Base-by-base conservation (phyloP, 805 yeast genomes). In the Yarrowia sp. region DNA sequence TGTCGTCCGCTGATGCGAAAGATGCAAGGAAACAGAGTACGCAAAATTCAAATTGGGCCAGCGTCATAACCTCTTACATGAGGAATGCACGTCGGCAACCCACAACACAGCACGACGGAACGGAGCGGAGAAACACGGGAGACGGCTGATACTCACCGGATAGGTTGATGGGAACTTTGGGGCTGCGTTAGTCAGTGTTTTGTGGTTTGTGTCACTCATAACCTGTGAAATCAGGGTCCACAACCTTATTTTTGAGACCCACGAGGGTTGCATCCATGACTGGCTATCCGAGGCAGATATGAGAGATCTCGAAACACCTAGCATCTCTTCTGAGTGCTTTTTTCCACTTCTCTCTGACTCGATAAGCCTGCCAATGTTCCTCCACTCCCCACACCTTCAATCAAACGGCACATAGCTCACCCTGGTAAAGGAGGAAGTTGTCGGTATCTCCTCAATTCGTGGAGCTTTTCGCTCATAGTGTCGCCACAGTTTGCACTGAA, bases 1-100 rank as follows among this genome's bases (percentile, higher is more conserved):
- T 14, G 58, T 51, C 58, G 58, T 51, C 58, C 58, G 58, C 58
- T 51, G 58, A 35, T 51, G 58, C 42, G 58, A 51, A 35, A 51
- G 58, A 51, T 51, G 58, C 24, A 12, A 49, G 42, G 32, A 44
- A 29, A 27, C 33, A 18, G 42, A 35, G 42, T 22, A 35, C 24
- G 58, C 58, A 51, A 51, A 47, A 51, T 51, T 51, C 58, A 51
- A 51, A 33, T 35, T 33, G 14, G 32, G 42, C 16, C 41, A 24
- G 18, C 42, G 58, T 35, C 58, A 24, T 16, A 51, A 18, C 38
- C 42, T 51, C 32, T 51, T 35, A 51, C 58, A 51, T 33, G 32
- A 24, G 41, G 41, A 31, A 51, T 51, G 58, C 56, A 47, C 13
- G 21, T 14, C 39, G 16, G 39, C 39, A 32, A 14, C 38, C 36